A percentile compares a stretch with the other conserved stretches of the same genome.
Evolutionary conservation across 345 rosid species (phyloP).

Genomic region (Lumnitzera racemosa): DNA sequence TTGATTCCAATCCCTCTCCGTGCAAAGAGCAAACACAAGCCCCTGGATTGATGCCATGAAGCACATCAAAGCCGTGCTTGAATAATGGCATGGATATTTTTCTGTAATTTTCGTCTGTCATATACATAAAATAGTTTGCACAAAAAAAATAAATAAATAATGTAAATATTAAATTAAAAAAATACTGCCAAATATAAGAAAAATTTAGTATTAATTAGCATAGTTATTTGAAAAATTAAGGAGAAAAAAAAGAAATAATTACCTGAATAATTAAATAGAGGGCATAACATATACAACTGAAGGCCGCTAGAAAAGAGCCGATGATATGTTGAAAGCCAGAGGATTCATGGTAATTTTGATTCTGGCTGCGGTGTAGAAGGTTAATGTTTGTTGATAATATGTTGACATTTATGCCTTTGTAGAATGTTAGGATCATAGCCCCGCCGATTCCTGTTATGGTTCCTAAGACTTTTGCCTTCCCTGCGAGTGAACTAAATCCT

Average conservation of each 20-base stretch:
- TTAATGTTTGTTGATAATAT: constrained; percentile 26
- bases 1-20: constrained; percentile 34
- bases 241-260: background rate
- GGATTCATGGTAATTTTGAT: constrained; percentile 2
- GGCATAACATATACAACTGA: constrained; percentile 25
- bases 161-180: too few relatives aligned
- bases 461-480: constrained; percentile 47
- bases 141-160: too few relatives aligned
- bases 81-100: constrained; percentile 35
- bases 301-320: constrained; percentile 23
- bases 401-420: constrained; percentile 31
- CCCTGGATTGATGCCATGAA: constrained; percentile 39
- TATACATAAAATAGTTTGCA: background rate
- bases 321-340: constrained; percentile 4
- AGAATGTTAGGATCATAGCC: constrained; percentile 51
- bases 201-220: background rate
- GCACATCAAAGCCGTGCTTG: constrained; percentile 40
- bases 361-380: constrained; percentile 20
- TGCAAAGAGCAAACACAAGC: constrained; percentile 23
- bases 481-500: constrained; percentile 17
- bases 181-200: too few relatives aligned
- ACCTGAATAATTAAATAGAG: constrained; percentile 43
- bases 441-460: constrained; percentile 46
- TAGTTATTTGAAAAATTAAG: background rate
- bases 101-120: constrained; percentile 37